Evolutionary conservation across 345 rosid species (phyloP).

Genomic region (Dipteronia dyeriana): DNA sequence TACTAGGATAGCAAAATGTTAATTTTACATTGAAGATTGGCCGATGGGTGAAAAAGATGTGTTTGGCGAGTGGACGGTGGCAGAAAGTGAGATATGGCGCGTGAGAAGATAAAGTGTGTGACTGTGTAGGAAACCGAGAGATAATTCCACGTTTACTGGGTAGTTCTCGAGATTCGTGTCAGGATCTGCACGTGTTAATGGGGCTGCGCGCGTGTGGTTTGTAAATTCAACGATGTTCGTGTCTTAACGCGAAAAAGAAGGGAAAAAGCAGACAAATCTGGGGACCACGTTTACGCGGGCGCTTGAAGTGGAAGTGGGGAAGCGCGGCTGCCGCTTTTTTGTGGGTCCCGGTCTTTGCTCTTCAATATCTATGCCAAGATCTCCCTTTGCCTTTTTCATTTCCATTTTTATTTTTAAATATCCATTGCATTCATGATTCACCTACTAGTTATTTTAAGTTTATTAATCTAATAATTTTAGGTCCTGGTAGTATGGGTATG

Average conservation of each 20-base stretch:
- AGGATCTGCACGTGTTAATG: conserved; percentile 33
- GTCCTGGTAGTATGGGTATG: no score
- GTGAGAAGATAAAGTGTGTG: conserved; percentile 19
- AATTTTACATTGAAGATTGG: neutral
- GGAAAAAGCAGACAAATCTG: conserved; percentile 27
- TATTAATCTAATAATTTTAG: no score
- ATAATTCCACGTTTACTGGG: conserved; percentile 34
- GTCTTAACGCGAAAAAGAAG: neutral
- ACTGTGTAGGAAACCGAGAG: conserved; percentile 29
- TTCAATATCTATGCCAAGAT: conserved; percentile 21
- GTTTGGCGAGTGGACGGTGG: conserved; percentile 3
- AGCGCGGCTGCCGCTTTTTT: conserved; percentile 53
- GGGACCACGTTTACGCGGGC: conserved; percentile 41
- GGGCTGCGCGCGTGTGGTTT: conserved; percentile 1
- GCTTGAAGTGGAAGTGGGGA: conserved; percentile 38
- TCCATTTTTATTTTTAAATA: neutral
- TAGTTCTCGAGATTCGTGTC: conserved; percentile 29
- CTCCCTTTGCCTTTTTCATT: conserved; percentile 7
- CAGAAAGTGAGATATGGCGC: neutral
- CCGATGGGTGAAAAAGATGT: neutral
- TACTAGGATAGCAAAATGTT: no score
- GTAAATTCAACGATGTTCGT: neutral
- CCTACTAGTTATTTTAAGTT: neutral
- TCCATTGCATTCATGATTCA: neutral
- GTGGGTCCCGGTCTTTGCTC: conserved; percentile 38